Conservation (phyloP, 2,329 filamentous ascomycete genomes). For the Aspergillus transmontanensis region DNA sequence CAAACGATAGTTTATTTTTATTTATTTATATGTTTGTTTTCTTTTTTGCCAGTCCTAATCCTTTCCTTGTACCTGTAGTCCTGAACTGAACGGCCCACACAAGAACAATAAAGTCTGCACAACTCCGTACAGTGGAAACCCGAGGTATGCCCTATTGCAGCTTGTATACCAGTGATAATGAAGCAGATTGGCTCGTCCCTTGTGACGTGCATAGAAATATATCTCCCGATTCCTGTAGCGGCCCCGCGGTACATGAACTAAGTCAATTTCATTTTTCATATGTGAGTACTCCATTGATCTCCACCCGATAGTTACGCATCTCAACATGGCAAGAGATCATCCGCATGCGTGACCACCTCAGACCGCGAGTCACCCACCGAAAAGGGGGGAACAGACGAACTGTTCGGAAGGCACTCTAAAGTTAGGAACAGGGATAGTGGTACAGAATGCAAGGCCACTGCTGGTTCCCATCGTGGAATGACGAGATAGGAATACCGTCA, state of each 20-base stretch:
- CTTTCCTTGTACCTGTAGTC: neutral
- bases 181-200: slow-evolving; percentile 9
- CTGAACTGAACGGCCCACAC: neutral
- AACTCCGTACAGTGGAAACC: neutral
- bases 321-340: slow-evolving; percentile 2
- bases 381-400: neutral
- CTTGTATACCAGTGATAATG: neutral
- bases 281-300: neutral
- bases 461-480: slow-evolving; percentile 1
- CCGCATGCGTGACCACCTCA: neutral
- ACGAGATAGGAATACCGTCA: neutral
- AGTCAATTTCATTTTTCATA: neutral
- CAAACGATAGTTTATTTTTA: neutral
- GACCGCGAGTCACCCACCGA: neutral
- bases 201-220: slow-evolving; percentile 8
- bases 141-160: neutral
- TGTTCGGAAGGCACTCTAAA: neutral
- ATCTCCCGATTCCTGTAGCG: slow-evolving; percentile 1
- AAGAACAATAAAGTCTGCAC: neutral
- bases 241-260: neutral
- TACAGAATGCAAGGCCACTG: slow-evolving; percentile 9
- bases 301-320: neutral
- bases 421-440: slow-evolving; percentile 7
- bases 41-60: neutral
- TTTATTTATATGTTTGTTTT: neutral